Evolutionary conservation across 2,329 filamentous ascomycete species (phyloP).

Genomic region (Diplocarpon rosae): DNA sequence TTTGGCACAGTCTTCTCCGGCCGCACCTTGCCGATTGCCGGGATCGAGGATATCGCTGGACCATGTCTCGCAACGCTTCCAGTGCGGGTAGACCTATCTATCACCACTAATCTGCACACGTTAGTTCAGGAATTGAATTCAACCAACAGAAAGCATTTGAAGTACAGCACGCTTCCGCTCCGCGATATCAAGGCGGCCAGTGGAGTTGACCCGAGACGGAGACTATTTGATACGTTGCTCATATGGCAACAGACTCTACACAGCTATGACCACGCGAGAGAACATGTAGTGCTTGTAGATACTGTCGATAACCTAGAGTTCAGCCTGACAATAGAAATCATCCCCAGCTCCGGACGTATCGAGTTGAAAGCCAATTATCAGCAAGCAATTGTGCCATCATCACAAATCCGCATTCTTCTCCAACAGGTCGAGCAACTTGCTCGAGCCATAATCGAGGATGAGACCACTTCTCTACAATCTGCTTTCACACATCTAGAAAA

Average conservation of each 20-base stretch:
- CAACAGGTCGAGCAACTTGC: conserved; percentile 49
- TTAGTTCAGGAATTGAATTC: conserved; percentile 53
- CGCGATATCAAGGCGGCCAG: conserved; percentile 56
- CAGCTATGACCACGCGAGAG: conserved; percentile 24
- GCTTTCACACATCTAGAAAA: conserved; percentile 10
- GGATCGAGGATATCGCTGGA: conserved; percentile 64
- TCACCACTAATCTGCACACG: conserved; percentile 42
- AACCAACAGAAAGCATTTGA: conserved; percentile 53
- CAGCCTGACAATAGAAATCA: conserved; percentile 63
- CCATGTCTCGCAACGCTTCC: conserved; percentile 73
- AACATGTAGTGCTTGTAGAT: conserved; percentile 41
- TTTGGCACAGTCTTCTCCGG: conserved; percentile 78
- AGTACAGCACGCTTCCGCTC: conserved; percentile 52
- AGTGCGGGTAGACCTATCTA: conserved; percentile 49
- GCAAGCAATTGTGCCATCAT: conserved; percentile 38
- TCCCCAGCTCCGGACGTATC: conserved; percentile 44
- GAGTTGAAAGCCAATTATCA: conserved; percentile 44
- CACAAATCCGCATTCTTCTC: conserved; percentile 45
- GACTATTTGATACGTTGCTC: conserved; percentile 67
- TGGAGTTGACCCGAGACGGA: conserved; percentile 40
- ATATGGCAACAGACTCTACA: conserved; percentile 71
- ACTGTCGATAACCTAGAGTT: conserved; percentile 68
- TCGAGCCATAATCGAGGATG: conserved; percentile 28
- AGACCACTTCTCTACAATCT: conserved; percentile 2
- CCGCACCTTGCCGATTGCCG: conserved; percentile 57